These are phyloP conservation scores for Lojkania enalia DNA, from an alignment of 2,329 filamentous ascomycete species.

Conservation along the genomic window DNA sequence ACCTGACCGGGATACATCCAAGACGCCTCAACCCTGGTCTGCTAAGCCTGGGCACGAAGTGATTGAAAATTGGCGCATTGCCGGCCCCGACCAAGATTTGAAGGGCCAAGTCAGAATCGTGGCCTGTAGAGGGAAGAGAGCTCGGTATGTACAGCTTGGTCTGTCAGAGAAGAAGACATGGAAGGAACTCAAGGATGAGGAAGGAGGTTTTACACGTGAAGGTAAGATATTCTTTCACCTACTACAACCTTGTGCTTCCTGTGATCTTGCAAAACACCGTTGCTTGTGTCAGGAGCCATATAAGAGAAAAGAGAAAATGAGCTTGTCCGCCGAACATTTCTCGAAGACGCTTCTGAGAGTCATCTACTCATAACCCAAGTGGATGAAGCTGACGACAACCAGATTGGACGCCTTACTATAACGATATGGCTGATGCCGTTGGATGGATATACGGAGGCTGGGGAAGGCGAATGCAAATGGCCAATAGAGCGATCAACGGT, in stretches of 20 bases:
- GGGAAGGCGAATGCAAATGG: constrained; percentile 35
- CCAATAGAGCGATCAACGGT: constrained; percentile 27
- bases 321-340: too few species aligned
- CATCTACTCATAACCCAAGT: too few species aligned
- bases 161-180: constrained; percentile 31
- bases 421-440: constrained; percentile 42
- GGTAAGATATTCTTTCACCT: constrained; percentile 21
- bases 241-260: background rate
- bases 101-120: constrained; percentile 39
- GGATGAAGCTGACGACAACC: background rate
- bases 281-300: too few species aligned
- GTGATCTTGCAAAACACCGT: too few species aligned
- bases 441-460: constrained; percentile 43
- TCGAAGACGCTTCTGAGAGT: too few species aligned
- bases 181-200: constrained; percentile 35
- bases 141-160: constrained; percentile 29
- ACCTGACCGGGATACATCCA: constrained; percentile 22
- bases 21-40: constrained; percentile 20
- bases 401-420: constrained; percentile 41
- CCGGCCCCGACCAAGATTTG: constrained; percentile 33
- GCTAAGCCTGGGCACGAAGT: constrained; percentile 37
- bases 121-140: constrained; percentile 34
- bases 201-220: constrained; percentile 24
- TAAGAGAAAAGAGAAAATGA: too few species aligned
- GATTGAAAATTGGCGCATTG: constrained; percentile 30